Percentiles rank a stretch among this genome's conserved stretches.
These are phyloP conservation scores for Aphanomyces astaci DNA, from an alignment of 352 stramenopile genomes.

Conservation along the genomic window DNA sequence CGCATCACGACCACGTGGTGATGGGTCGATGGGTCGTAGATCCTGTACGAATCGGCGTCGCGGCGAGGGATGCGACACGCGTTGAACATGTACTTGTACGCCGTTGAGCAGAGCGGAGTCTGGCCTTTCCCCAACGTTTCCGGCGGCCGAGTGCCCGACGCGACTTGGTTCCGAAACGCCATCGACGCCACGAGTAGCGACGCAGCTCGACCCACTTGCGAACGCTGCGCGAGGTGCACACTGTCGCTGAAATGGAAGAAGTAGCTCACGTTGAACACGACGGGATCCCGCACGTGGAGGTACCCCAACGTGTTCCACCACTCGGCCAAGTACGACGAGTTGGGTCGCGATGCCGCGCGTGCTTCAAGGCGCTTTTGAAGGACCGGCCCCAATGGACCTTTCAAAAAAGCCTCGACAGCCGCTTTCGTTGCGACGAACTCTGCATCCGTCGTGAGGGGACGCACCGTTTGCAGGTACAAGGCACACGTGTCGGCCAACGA, in stretches of 20 bases:
- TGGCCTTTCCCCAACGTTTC: constrained; percentile 87
- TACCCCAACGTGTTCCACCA: constrained; percentile 80
- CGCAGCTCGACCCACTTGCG: constrained; percentile 62
- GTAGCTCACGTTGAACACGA: constrained; percentile 87
- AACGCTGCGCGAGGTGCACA: constrained; percentile 45
- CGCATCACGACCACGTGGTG: constrained; percentile 87
- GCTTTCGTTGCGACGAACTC: constrained; percentile 70
- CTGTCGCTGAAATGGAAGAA: constrained; percentile 80
- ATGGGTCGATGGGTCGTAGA: constrained; percentile 81
- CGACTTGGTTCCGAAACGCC: constrained; percentile 85
- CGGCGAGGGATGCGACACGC: constrained; percentile 86
- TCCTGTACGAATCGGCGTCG: constrained; percentile 69
- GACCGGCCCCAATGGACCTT: constrained; percentile 48
- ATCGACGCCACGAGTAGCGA: constrained; percentile 79
- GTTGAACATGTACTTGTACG: constrained; percentile 96
- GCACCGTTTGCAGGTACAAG: constrained; percentile 83
- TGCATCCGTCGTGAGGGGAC: constrained; percentile 62
- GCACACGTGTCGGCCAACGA: constrained; percentile 82
- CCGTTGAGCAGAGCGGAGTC: constrained; percentile 85
- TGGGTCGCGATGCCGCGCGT: constrained; percentile 44
- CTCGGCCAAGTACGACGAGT: constrained; percentile 63
- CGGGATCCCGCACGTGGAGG: constrained; percentile 63
- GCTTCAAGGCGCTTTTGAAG: constrained; percentile 65
- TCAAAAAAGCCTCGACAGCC: constrained; percentile 65
- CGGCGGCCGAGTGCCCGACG: constrained; percentile 69